A percentile compares a stretch with the other conserved stretches of the same genome.
Evolutionary conservation across 192 early-diverging fungal genomes (phyloP).

Genomic region (Backusella tuberculispora): DNA sequence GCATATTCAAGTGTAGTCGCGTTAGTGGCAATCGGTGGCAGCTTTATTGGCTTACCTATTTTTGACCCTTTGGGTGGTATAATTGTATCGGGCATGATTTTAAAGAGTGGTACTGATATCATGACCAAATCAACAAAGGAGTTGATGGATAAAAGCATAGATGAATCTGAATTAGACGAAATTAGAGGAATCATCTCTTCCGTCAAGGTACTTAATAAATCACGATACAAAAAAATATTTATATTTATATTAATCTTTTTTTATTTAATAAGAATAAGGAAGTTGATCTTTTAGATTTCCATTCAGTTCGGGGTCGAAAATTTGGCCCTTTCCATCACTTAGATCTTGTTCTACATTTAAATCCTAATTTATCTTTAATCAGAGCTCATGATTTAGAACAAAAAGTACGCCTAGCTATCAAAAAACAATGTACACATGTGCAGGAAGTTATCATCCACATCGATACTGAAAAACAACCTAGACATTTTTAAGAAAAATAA

Average conservation of each 20-base stretch:
- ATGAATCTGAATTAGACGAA: slow-evolving; percentile 36
- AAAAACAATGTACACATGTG: slow-evolving; percentile 40
- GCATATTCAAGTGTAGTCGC: slow-evolving; percentile 73
- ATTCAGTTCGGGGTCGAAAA: slow-evolving; percentile 56
- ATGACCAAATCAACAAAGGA: slow-evolving; percentile 41
- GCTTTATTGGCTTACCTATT: slow-evolving; percentile 65
- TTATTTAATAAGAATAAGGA: slow-evolving; percentile 30
- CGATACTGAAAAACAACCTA: slow-evolving; percentile 32
- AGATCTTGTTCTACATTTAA: slow-evolving; percentile 57
- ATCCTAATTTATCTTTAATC: slow-evolving; percentile 50
- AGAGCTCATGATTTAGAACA: slow-evolving; percentile 53
- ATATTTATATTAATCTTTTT: background rate
- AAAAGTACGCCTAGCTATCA: slow-evolving; percentile 32
- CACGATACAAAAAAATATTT: background rate
- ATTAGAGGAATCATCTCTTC: slow-evolving; percentile 33
- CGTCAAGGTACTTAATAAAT: slow-evolving; percentile 34
- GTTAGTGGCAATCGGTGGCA: slow-evolving; percentile 72
- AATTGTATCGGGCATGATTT: slow-evolving; percentile 70
- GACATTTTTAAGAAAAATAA: slow-evolving; percentile 5
- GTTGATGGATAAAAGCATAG: slow-evolving; percentile 39
- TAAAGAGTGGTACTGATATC: slow-evolving; percentile 63
- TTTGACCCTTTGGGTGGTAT: slow-evolving; percentile 82
- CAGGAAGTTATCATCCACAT: slow-evolving; percentile 47
- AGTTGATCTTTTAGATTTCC: slow-evolving; percentile 47
- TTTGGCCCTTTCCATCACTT: slow-evolving; percentile 60